A percentile compares a stretch with the other conserved stretches of the same genome.
Evolutionary conservation across 1,284 basidiomycete species (phyloP).

Genomic region (Blastosporella zonata): DNA sequence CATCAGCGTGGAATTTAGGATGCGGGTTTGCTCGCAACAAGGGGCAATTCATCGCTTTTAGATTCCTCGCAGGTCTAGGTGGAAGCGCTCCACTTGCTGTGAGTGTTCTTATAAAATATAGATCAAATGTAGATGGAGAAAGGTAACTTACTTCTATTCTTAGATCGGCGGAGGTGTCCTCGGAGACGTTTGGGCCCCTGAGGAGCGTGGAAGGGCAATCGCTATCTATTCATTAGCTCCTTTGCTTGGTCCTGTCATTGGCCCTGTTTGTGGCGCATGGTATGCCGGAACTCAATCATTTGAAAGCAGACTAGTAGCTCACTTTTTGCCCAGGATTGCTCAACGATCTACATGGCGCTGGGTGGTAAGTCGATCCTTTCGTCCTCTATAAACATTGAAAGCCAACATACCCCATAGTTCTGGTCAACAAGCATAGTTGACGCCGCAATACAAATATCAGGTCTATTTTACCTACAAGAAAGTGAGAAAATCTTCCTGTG

Average conservation of each 20-base stretch:
- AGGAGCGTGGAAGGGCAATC: constrained; percentile 66
- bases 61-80: constrained; percentile 62
- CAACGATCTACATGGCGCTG: constrained; percentile 61
- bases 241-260: constrained; percentile 61
- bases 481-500: constrained; percentile 35
- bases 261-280: constrained; percentile 65
- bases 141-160: neutral
- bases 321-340: constrained; percentile 41
- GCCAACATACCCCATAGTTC: constrained; percentile 37
- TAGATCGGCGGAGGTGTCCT: constrained; percentile 69
- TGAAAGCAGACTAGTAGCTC: neutral
- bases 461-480: constrained; percentile 61
- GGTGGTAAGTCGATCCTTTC: constrained; percentile 42
- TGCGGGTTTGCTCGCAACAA: constrained; percentile 64
- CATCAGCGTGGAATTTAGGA: constrained; percentile 60
- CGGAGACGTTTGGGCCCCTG: constrained; percentile 66
- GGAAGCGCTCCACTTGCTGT: constrained; percentile 64
- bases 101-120: no score
- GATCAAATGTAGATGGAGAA: no score
- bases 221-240: constrained; percentile 69
- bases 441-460: constrained; percentile 46
- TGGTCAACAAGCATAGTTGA: constrained; percentile 59
- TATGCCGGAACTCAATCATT: constrained; percentile 16
- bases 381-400: neutral
- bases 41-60: constrained; percentile 59